Base-by-base conservation (phyloP, 2,329 filamentous ascomycete genomes). In the Cladosporium sphaerospermum region DNA sequence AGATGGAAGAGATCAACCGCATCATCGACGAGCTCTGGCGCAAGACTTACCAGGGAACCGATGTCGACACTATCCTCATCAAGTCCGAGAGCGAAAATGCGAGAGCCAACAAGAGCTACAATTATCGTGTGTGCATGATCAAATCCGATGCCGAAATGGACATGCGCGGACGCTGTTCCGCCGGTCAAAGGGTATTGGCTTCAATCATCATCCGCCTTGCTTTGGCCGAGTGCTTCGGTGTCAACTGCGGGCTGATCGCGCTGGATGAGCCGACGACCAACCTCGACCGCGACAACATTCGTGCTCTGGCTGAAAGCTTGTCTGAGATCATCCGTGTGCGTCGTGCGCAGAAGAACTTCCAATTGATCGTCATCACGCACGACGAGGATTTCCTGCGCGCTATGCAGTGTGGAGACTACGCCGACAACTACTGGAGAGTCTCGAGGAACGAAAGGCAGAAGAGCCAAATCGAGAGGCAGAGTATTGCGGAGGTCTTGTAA, bases 61-160 rank as follows among this genome's bases (percentile, higher is more conserved):
- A 99, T 66, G 91, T 99, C 52, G 93, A 99, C 74, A 93, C 88
- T 1, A 96, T 99, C 66, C 80, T 95, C 65, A 97, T 99, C 72
- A 86, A 88, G 39, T 96, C 91, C 14, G 92, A 97, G 70, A 86
- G 84, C 62, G 93, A 97, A 68, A 82, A 80, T 44, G 77, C 77
- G 39, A 81, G 82, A 53, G 85, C 82, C 49, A 90, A 89, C 64
- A 84, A 89, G 63, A 88, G 79, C 57, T 97, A 97, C 79, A 97
- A 99, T 73, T 99, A 99, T 76, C 88, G 93, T 44, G 75, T 99
- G 5, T 91, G 89, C 71, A 99, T 99, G 93, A 84, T 96, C 62
- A 99, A 99, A 75, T 86, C 92, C 67, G 90, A 95, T 65, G 89
- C 88, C 0, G 93, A 99, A 71, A 96, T 99, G 90, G 93, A 99